Evolutionary conservation across 768 basidiomycete species (phyloP), one percentile per base, ranked within the genome.

Genomic region (Wakefieldia striispora): DNA sequence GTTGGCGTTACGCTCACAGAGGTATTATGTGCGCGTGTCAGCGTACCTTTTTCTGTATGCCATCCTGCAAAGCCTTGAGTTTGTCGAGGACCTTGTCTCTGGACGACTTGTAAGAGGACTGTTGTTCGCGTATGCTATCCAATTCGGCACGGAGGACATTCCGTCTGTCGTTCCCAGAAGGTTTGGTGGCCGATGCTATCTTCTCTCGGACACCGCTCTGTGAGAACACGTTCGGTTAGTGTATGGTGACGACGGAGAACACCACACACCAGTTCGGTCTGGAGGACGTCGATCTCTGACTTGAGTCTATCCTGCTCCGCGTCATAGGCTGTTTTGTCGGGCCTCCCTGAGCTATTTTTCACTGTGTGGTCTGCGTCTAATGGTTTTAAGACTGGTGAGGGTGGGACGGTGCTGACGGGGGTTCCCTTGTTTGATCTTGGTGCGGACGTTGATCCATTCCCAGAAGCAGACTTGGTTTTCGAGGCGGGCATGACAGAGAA

Each of bases 271-370:
- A 94, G 70, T 68, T 91, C 87, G 19, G 69, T 70, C 69, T 97
- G 91, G 42, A 93, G 69, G 40, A 72, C 76, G 51, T 95, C 94
- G 60, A 97, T 95, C 62, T 94, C 88, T 21, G 76, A 71, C 70
- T 88, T 92, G 56, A 95, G 73, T 61, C 70, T 81, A 45, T 88
- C 84, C 70, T 95, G 91, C 72, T 97, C 93, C 9, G 76, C 78
- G 45, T 97, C 90, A 66, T 88, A 88, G n/a, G 70, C 73, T 41
- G 77, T 78, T 71, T 92, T 93, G 79, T 97, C 94, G 27, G 95
- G 95, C 65, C 76, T 89, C 38, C 80, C 83, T 40, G 74, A 68
- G 43, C 61, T 47, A 31, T 70, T 61, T 9, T 61, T 47, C 17
- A 50, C 27, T 17, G 45, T 23, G n/a, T 27, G 57, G n/a, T 64